Percentiles rank a stretch among this genome's conserved stretches.
phyloP scores from a whole-genome alignment of 108 stramenopile genomes.

The Fistulifera pelliculosa region DNA sequence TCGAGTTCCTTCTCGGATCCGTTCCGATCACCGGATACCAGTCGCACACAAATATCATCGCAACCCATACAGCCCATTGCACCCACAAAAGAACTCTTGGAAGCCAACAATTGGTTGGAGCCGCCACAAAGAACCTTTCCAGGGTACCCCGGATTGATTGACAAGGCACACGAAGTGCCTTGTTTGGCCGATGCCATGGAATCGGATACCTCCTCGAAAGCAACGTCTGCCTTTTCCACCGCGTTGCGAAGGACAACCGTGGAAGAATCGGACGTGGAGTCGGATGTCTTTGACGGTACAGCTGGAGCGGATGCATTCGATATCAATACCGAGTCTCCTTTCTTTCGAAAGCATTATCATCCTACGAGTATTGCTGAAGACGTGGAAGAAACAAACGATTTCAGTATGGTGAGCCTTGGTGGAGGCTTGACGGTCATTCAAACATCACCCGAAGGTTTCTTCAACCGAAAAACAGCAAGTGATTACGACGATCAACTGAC shows the following conservation, averaged over 20 bases:
- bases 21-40: too few relatives aligned
- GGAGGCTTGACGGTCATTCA: slow-evolving; percentile 48
- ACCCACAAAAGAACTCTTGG: slow-evolving; percentile 35
- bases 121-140: slow-evolving; percentile 21
- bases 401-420: slow-evolving; percentile 29
- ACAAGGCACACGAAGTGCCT: slow-evolving; percentile 74
- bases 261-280: slow-evolving; percentile 41
- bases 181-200: slow-evolving; percentile 73
- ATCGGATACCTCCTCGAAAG: slow-evolving; percentile 46
- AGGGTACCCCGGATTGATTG: slow-evolving; percentile 44
- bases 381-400: slow-evolving; percentile 7
- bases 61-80: neutral
- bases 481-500: slow-evolving; percentile 47
- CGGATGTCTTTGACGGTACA: slow-evolving; percentile 67
- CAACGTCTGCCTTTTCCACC: slow-evolving; percentile 11
- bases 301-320: neutral
- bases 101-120: slow-evolving; percentile 23
- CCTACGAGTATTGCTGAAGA: slow-evolving; percentile 13
- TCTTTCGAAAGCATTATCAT: neutral
- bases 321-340: neutral
- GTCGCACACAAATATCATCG: slow-evolving; percentile 5
- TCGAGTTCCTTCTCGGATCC: too few relatives aligned
- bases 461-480: slow-evolving; percentile 25
- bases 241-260: slow-evolving; percentile 7
- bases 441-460: slow-evolving; percentile 32